phyloP scores from a whole-genome alignment of 2,329 filamentous ascomycete genomes.

The Didymella keratinophila region DNA sequence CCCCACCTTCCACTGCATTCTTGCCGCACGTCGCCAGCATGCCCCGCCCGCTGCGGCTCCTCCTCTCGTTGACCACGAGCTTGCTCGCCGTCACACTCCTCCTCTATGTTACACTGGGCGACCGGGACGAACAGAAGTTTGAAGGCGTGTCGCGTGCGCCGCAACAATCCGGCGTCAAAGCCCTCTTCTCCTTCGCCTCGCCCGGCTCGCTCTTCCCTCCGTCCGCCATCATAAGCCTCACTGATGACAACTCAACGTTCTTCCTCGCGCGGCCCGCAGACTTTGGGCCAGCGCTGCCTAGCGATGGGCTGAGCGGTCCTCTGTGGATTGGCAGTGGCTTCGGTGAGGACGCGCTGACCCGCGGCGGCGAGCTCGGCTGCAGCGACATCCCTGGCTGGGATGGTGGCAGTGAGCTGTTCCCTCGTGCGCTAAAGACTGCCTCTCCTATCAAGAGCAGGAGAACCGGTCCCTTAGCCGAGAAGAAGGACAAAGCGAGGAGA shows the following conservation, averaged over 20 bases:
- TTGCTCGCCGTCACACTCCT: constrained; percentile 55
- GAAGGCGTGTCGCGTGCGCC: constrained; percentile 27
- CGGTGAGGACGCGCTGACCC: constrained; percentile 73
- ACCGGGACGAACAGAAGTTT: constrained; percentile 30
- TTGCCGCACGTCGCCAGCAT: constrained; percentile 34
- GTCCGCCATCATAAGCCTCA: constrained; percentile 93
- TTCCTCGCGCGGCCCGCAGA: constrained; percentile 93
- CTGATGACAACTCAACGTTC: constrained; percentile 97
- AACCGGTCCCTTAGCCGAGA: constrained; percentile 17
- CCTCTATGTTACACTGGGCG: constrained; percentile 49
- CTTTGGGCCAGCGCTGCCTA: constrained; percentile 82
- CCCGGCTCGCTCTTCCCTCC: constrained; percentile 91
- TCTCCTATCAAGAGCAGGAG: constrained; percentile 18
- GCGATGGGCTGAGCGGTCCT: constrained; percentile 81
- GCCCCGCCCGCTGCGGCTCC: constrained; percentile 45
- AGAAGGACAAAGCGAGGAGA: constrained; percentile 12
- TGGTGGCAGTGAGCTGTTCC: constrained; percentile 53
- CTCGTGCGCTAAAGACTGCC: constrained; percentile 14
- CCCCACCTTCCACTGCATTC: constrained; percentile 10
- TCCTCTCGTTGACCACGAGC: constrained; percentile 55
- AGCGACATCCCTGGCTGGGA: constrained; percentile 93
- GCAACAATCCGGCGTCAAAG: constrained; percentile 46
- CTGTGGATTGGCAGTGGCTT: constrained; percentile 95
- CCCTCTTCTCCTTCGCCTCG: constrained; percentile 59
- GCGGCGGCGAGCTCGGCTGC: constrained; percentile 88